Evolutionary conservation across 2,329 filamentous ascomycete species (phyloP), one percentile per base, ranked within the genome.

Genomic region (Periconia sp.): DNA sequence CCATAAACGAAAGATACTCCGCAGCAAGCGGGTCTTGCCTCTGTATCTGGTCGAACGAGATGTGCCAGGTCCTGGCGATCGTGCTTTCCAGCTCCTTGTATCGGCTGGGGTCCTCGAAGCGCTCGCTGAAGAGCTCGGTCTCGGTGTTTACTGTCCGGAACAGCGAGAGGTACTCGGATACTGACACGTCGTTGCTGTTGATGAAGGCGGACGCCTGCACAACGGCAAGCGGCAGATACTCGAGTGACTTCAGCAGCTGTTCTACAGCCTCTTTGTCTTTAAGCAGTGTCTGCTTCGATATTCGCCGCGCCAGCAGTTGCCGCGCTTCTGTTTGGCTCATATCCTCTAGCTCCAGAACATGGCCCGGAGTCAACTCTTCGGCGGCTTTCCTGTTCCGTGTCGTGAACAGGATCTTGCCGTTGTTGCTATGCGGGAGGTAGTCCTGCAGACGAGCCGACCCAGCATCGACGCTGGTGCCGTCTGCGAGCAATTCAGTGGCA

Each of bases 21-120:
- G 71, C 71, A 1, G 76, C 76, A 5, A 53, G 41, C 1, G 37
- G 9, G 19, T 74, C 54, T 1, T 75, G 8, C 9, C 20, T 27
- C 3, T 43, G 43, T 15, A 55, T 55, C 43, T 52, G 69, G 23
- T 76, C 61, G 45, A 79, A 78, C 0, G 76, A 76, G 8, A 78
- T 67, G 0, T 66, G 78, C 0, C 76, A 76, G 18, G 65, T 71
- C 0, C 71, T 71, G 0, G 77, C 62, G 0, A 75, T 66, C 18
- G 74, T 71, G 33, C 70, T 78, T 45, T 58, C 52, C 47, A 65
- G 73, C 18, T 77, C 59, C 1, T 77, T 45, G 11, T 61, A 58
- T 42, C 70, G 62, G 19, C 57, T 54, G 18, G 57, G 17, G 57
- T 76, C 73, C 30, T 65, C 56, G 47, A 74, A 74, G 18, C 66